phyloP scores from a whole-genome alignment of 257 asterid genomes.

The Knoxia roxburghii region DNA sequence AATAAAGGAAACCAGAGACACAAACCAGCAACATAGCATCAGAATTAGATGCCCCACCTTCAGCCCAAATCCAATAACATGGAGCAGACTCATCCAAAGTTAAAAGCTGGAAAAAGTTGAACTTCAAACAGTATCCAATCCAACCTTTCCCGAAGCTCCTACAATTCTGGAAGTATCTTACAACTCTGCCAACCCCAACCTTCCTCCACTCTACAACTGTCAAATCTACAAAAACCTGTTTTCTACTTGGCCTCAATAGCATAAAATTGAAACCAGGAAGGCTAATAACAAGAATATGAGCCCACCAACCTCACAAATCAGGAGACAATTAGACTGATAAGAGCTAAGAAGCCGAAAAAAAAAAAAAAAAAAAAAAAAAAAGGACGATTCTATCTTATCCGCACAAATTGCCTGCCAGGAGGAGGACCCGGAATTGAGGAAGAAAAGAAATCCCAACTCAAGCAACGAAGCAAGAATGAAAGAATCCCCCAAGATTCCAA shows the following conservation, averaged over 20 bases:
- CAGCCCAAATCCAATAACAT: slow-evolving; percentile 72
- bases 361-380: not conserved
- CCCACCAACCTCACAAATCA: slow-evolving; percentile 20
- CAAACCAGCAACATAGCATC: slow-evolving; percentile 65
- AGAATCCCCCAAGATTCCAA: slow-evolving; percentile 33
- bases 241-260: slow-evolving; percentile 16
- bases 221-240: too few species aligned
- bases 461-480: slow-evolving; percentile 26
- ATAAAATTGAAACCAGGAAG: slow-evolving; percentile 10
- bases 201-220: slow-evolving; percentile 11
- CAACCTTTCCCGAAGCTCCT: slow-evolving; percentile 13
- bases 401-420: slow-evolving; percentile 31
- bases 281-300: slow-evolving; percentile 5
- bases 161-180: slow-evolving; percentile 11
- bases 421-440: slow-evolving; percentile 34
- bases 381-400: slow-evolving; percentile 46
- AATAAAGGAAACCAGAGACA: slow-evolving; percentile 59
- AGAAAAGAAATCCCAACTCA: slow-evolving; percentile 22
- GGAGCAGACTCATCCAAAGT: slow-evolving; percentile 66
- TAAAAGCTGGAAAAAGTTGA: slow-evolving; percentile 16
- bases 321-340: slow-evolving; percentile 7
- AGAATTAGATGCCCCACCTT: slow-evolving; percentile 74
- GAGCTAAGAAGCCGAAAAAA: slow-evolving; percentile 10
- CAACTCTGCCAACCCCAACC: slow-evolving; percentile 4
- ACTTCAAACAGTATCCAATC: slow-evolving; percentile 18